Conservation (phyloP, 169 alveolate species). For the Ichthyophthirius multifiliis region DNA sequence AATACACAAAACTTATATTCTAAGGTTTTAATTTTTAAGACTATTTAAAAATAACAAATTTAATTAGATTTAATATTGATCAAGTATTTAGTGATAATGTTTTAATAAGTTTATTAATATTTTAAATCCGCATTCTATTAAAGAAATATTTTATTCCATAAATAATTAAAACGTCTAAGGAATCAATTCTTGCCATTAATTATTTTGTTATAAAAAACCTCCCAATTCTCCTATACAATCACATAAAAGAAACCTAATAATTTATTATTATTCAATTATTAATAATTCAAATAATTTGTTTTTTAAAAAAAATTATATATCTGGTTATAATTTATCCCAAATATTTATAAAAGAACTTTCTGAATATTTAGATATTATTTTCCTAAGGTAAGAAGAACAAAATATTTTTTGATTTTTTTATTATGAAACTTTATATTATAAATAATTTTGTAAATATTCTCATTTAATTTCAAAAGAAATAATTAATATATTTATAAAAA, state of each 20-base stretch:
- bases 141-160: conserved; percentile 27
- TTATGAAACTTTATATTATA: too few species aligned
- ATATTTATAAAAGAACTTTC: conserved; percentile 34
- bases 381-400: conserved; percentile 49
- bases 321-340: conserved; percentile 36
- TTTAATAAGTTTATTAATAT: conserved; percentile 30
- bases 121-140: conserved; percentile 44
- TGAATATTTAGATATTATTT: conserved; percentile 33
- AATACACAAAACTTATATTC: conserved; percentile 39
- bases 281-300: conserved; percentile 41
- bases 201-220: conserved; percentile 43
- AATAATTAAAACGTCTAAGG: conserved; percentile 38
- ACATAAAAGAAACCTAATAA: conserved; percentile 36
- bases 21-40: conserved; percentile 25
- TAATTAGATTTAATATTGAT: conserved; percentile 47
- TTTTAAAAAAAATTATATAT: conserved; percentile 47
- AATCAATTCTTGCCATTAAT: conserved; percentile 42
- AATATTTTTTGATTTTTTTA: conserved; percentile 32
- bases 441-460: too few species aligned
- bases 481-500: neutral
- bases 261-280: conserved; percentile 27
- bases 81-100: conserved; percentile 40
- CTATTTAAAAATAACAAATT: conserved; percentile 22
- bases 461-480: too few species aligned
- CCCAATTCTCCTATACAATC: conserved; percentile 54